Base-by-base conservation (phyloP, 768 basidiomycete species). In the Obba rivulosa region DNA sequence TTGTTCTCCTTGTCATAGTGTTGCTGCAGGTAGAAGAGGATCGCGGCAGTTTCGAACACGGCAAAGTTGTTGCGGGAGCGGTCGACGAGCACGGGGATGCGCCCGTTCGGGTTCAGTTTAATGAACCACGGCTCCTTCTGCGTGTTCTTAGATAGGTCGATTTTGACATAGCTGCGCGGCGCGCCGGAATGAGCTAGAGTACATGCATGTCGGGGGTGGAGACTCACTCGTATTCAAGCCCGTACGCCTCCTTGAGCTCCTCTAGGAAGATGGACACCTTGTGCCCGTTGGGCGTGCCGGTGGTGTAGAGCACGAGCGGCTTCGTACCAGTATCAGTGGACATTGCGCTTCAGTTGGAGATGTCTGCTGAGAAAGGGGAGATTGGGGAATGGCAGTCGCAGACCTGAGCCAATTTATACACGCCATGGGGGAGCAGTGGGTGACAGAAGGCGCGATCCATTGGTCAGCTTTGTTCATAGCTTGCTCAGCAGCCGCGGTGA, bases 121-220 rank as follows among this genome's bases (percentile, higher is more conserved):
- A 92, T 74, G 67, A 84, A 92, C 85, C 85, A 90, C 0, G 75
- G 75, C 60, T 87, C 80, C 69, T 92, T 93, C 68, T 92, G 90
- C n/a, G 71, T 69, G 57, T 83, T 83, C 52, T 76, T 78, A 13
- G 62, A 63, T 53, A 92, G 71, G 49, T 79, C 68, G 55, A 93
- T 75, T 38, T 61, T 70, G 51, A 77, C 63, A 40, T 73, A 61
- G 25, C 81, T 83, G 62, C 20, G 18, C 22, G 14, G 10, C 23
- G 11, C 44, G 38, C 21, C 9, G 16, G 39, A 22, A n/a, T 20
- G n/a, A 38, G 37, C 28, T 23, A 39, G 46, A 4, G 25, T 20
- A 35, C n/a, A 20, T 4, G 10, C n/a, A n/a, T n/a, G 35, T 24
- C 8, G 23, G 9, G 8, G 11, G 21, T 49, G 35, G 11, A 3